Conservation (phyloP, 805 yeast species). For the Suhomyces vadensis region DNA sequence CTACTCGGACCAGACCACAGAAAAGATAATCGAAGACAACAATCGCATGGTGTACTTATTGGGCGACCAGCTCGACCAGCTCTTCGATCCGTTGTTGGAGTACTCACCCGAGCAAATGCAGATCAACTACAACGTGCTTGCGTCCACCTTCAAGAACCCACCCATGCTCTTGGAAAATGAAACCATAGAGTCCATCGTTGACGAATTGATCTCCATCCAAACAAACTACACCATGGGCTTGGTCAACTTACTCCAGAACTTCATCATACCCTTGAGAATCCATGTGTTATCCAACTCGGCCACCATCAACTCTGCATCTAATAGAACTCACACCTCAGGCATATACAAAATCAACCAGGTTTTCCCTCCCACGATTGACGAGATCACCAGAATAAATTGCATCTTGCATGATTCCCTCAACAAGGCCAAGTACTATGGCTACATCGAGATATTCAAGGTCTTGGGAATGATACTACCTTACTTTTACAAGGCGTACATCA, state of each 20-base stretch:
- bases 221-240: slow-evolving; percentile 70
- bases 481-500: slow-evolving; percentile 87
- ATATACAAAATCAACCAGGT: slow-evolving; percentile 69
- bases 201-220: slow-evolving; percentile 71
- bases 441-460: slow-evolving; percentile 74
- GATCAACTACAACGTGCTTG: slow-evolving; percentile 64
- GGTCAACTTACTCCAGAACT: slow-evolving; percentile 74
- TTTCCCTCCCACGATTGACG: slow-evolving; percentile 95
- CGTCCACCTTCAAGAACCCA: slow-evolving; percentile 12
- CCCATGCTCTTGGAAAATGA: slow-evolving; percentile 10
- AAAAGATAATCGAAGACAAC: slow-evolving; percentile 58
- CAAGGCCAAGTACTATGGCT: slow-evolving; percentile 66
- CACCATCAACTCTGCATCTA: background rate
- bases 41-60: slow-evolving; percentile 72
- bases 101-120: slow-evolving; percentile 90
- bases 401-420: slow-evolving; percentile 75
- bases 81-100: slow-evolving; percentile 87
- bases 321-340: slow-evolving; percentile 47
- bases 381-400: slow-evolving; percentile 86
- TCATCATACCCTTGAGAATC: slow-evolving; percentile 75
- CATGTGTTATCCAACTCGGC: slow-evolving; percentile 52
- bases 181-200: slow-evolving; percentile 50
- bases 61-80: slow-evolving; percentile 84
- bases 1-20: slow-evolving; percentile 33
- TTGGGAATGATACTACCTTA: slow-evolving; percentile 84